phyloP scores from a whole-genome alignment of 495 filamentous ascomycete species.

The Penicillium ucsense region DNA sequence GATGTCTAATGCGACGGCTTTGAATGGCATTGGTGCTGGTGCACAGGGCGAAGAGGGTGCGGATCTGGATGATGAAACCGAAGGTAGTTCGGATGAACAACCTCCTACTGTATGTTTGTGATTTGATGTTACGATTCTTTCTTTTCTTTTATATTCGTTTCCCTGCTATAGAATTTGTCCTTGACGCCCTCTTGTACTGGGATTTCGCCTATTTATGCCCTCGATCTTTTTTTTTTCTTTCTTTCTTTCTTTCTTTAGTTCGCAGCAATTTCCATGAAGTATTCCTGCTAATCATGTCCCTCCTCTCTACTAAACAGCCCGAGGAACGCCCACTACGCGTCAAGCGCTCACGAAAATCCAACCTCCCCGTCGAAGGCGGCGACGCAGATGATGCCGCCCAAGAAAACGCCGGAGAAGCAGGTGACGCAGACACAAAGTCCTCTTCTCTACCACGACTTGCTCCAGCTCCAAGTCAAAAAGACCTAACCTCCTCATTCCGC shows the following conservation, averaged over 20 bases:
- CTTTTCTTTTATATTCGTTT: not conserved
- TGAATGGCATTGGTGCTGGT: conserved; percentile 15
- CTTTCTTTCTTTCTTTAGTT: not conserved
- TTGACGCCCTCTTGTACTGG: too few relatives aligned
- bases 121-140: not conserved
- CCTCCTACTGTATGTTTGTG: conserved; percentile 32
- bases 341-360: conserved; percentile 62
- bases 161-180: not conserved
- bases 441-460: conserved; percentile 27
- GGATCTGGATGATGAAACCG: conserved; percentile 36
- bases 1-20: conserved; percentile 18
- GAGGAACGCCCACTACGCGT: conserved; percentile 84
- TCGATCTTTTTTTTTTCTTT: not conserved
- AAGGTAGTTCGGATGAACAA: conserved; percentile 40
- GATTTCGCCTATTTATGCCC: too few relatives aligned
- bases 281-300: not conserved
- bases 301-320: conserved; percentile 42
- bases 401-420: conserved; percentile 11
- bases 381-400: conserved; percentile 13
- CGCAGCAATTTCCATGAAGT: not conserved
- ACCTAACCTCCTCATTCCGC: conserved; percentile 34
- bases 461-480: conserved; percentile 33
- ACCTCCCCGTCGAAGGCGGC: conserved; percentile 18
- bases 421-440: conserved; percentile 5
- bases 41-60: conserved; percentile 14